Percentiles rank a stretch among this genome's conserved stretches.
Evolutionary conservation across 208 protist genomes (phyloP).

Genomic region (Trichomonas gallinae): DNA sequence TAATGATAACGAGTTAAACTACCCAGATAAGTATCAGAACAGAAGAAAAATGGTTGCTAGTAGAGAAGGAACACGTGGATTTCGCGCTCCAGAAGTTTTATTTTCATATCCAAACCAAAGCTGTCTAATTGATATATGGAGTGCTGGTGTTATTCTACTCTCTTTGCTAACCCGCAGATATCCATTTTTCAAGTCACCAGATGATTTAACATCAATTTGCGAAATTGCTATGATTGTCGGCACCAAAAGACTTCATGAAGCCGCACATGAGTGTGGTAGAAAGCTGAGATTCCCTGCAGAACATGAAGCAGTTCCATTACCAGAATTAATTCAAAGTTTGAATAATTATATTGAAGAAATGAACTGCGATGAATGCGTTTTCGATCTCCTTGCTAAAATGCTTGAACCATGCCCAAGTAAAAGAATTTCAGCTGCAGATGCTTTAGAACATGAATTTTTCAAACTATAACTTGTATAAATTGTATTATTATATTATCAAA

Average conservation of each 20-base stretch:
- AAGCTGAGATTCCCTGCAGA: neutral
- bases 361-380: neutral
- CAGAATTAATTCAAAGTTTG: neutral
- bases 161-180: constrained; percentile 23
- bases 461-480: neutral
- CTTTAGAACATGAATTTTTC: neutral
- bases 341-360: neutral
- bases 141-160: constrained; percentile 26
- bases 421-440: neutral
- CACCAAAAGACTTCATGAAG: neutral
- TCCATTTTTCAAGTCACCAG: constrained; percentile 29
- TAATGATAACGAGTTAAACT: neutral
- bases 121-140: constrained; percentile 28
- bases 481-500: too few species aligned
- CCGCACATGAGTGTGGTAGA: neutral
- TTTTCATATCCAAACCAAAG: constrained; percentile 17
- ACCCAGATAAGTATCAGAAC: neutral
- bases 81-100: constrained; percentile 28
- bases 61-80: constrained; percentile 28
- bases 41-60: neutral
- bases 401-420: neutral
- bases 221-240: constrained; percentile 17
- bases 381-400: neutral
- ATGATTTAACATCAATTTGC: constrained; percentile 25
- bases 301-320: neutral